phyloP scores from a whole-genome alignment of 73 alveolate species.

The Paramecium sexaurelia region DNA sequence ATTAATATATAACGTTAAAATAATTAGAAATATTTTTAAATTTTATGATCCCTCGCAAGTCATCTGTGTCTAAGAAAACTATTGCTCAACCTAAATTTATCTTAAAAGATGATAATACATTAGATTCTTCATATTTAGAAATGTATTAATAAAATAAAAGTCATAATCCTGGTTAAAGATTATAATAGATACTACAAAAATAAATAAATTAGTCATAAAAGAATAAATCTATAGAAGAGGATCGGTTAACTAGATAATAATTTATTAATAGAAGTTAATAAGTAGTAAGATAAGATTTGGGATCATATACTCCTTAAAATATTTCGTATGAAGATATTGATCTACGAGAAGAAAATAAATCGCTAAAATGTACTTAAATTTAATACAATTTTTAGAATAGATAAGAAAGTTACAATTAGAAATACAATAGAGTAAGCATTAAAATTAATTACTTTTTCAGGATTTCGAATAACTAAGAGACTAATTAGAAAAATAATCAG shows the following conservation, averaged over 20 bases:
- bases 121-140: conserved; percentile 53
- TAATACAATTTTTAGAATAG: neutral
- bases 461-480: conserved; percentile 57
- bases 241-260: conserved; percentile 25
- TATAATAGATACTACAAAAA: conserved; percentile 25
- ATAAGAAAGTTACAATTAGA: conserved; percentile 31
- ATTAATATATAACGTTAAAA: conserved; percentile 12
- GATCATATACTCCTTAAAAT: conserved; percentile 29
- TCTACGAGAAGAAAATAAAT: conserved; percentile 41
- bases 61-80: neutral
- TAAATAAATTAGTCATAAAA: conserved; percentile 22
- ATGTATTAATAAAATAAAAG: conserved; percentile 2
- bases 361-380: conserved; percentile 1
- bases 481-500: conserved; percentile 50
- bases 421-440: conserved; percentile 5
- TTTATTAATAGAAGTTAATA: conserved; percentile 55
- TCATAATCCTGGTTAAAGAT: conserved; percentile 11
- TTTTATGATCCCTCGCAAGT: conserved; percentile 49
- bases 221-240: conserved; percentile 41
- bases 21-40: neutral
- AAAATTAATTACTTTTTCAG: conserved; percentile 6
- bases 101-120: neutral
- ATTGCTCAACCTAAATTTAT: conserved; percentile 39
- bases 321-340: neutral
- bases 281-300: conserved; percentile 26